Percentiles rank a stretch among this genome's conserved stretches.
phyloP scores from a whole-genome alignment of 78 protist species.

The Dictyostelium firmibasis region DNA sequence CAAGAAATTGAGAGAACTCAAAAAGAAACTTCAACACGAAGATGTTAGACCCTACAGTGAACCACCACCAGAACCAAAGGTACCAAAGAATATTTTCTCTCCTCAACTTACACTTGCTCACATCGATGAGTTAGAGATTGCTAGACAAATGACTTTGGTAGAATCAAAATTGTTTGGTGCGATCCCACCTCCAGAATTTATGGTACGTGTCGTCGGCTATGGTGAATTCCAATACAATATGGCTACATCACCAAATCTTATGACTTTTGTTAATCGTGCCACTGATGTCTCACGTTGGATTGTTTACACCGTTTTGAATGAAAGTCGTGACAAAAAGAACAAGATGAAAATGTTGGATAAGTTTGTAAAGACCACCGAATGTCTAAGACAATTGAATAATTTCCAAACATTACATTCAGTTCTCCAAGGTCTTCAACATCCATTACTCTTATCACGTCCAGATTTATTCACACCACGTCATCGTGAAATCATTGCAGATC shows the following conservation, averaged over 20 bases:
- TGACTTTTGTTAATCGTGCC: conserved; percentile 23
- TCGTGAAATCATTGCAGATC: conserved; percentile 26
- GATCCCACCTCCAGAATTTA: conserved; percentile 73
- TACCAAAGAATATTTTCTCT: conserved; percentile 73
- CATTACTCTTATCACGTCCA: conserved; percentile 1
- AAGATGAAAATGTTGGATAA: conserved; percentile 49
- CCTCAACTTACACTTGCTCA: conserved; percentile 37
- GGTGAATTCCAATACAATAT: conserved; percentile 71
- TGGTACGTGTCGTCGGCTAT: conserved; percentile 33
- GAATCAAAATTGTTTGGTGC: conserved; percentile 44
- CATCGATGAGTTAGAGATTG: conserved; percentile 75
- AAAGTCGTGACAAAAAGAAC: conserved; percentile 15
- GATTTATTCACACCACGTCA: conserved; percentile 41
- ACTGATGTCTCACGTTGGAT: conserved; percentile 58
- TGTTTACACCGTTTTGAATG: background rate
- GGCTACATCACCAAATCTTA: conserved; percentile 57
- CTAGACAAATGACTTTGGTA: conserved; percentile 60
- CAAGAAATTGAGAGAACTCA: background rate
- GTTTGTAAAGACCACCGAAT: conserved; percentile 42
- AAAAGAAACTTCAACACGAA: background rate
- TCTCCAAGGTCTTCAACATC: conserved; percentile 31
- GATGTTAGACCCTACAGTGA: background rate
- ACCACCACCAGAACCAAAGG: conserved; percentile 77
- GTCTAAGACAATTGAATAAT: conserved; percentile 36
- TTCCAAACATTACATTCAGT: conserved; percentile 75